Evolutionary conservation across 441 rosid genomes (phyloP), one percentile per base, ranked within the genome.

Genomic region (Populus hybrid): DNA sequence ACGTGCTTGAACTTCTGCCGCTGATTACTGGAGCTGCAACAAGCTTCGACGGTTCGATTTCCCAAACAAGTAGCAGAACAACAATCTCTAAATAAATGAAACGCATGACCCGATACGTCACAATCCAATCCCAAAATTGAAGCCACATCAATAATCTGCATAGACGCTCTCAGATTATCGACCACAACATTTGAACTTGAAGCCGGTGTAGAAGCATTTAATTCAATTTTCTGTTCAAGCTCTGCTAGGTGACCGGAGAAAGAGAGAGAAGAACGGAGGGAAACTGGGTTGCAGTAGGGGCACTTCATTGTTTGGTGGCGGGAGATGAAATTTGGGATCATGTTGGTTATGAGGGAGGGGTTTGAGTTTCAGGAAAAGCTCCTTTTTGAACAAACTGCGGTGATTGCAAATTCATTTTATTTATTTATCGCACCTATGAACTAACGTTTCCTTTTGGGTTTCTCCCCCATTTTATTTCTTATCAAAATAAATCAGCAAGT

Each of bases 41-140:
- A 38, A 38, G 1, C 42, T 80, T 95, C 95, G 19, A 94, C 92
- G 67, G 94, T 95, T 46, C 98, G 85, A 61, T 95, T 95, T 84
- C 98, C 83, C 82, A 93, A 87, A 81, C 98, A 93, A 81, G 98
- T 94, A 36, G 98, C 98, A 1, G 98, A 91, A 78, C 98, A 94
- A 61, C 98, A 93, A 87, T 93, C 98, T 79, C 98, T 89, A 82
- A 93, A 94, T 75, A 93, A 66, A 87, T 89, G 89, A 74, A 94
- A 89, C 69, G 98, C 95, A 75, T 94, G 98, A 77, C 91, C 95
- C 1, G 94, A 90, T 34, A 94, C 89, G 69, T 91, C 93, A 67
- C 79, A 86, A 76, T 93, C 93, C 86, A 94, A 75, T 67, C 94
- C 92, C 76, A 94, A 78, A 86, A 93, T 94, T 36, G 97, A 94